phyloP scores from a whole-genome alignment of 2,329 filamentous ascomycete genomes.

The Aureobasidium lini region DNA sequence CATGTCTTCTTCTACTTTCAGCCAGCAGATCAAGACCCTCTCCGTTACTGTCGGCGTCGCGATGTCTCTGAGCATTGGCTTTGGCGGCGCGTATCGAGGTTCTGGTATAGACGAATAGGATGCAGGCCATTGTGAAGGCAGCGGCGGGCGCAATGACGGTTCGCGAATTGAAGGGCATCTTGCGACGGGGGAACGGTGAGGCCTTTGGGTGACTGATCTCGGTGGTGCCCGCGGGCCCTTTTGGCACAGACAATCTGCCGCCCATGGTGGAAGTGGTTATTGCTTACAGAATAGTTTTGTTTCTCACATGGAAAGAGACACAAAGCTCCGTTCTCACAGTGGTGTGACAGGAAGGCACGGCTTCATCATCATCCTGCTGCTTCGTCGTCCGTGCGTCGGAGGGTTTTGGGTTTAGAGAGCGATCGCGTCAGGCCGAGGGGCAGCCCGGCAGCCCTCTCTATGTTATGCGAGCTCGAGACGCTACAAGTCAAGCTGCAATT shows the following conservation, averaged over 20 bases:
- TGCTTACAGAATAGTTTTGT: not conserved
- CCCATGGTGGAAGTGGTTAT: constrained; percentile 32
- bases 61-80: constrained; percentile 53
- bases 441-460: not conserved
- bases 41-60: constrained; percentile 50
- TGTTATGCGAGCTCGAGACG: too few relatives aligned
- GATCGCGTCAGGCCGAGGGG: not conserved
- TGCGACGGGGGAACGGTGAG: constrained; percentile 25
- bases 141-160: constrained; percentile 54
- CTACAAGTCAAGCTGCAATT: not conserved
- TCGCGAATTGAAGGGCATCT: constrained; percentile 25
- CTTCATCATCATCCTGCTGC: not conserved
- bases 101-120: constrained; percentile 55
- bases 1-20: constrained; percentile 48
- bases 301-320: not conserved
- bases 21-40: constrained; percentile 45
- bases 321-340: not conserved
- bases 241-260: constrained; percentile 39
- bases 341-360: not conserved
- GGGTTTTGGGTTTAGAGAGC: not conserved
- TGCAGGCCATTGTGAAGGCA: constrained; percentile 54
- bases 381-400: not conserved
- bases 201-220: constrained; percentile 31
- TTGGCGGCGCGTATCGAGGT: constrained; percentile 61
- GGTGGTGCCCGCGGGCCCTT: constrained; percentile 34